Conservation (phyloP, 1,284 basidiomycete genomes). For the Inonotus obliquus region DNA sequence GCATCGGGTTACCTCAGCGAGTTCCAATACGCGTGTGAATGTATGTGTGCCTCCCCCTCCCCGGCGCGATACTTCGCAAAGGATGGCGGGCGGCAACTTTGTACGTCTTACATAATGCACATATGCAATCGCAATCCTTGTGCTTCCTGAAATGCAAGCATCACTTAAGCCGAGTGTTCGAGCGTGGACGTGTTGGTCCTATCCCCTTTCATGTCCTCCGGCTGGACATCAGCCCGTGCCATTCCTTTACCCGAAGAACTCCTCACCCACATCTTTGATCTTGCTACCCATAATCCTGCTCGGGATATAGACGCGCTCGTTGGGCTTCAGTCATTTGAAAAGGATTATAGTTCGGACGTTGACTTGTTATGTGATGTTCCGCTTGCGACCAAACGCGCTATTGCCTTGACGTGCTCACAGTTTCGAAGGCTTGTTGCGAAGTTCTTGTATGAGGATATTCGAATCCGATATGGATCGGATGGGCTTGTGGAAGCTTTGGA, state of each 20-base stretch:
- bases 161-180: background rate
- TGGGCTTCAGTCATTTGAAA: background rate
- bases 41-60: too few relatives aligned
- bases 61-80: too few relatives aligned
- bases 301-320: background rate
- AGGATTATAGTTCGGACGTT: background rate
- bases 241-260: constrained; percentile 7
- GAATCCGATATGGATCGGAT: constrained; percentile 5
- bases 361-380: background rate
- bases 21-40: too few relatives aligned
- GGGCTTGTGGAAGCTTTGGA: background rate
- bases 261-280: constrained; percentile 6
- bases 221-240: background rate
- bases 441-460: constrained; percentile 5
- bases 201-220: background rate
- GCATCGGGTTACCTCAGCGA: too few relatives aligned
- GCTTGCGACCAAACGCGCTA: background rate
- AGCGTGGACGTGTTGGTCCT: background rate
- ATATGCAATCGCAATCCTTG: background rate
- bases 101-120: background rate
- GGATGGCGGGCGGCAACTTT: too few relatives aligned
- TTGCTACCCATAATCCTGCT: constrained; percentile 3
- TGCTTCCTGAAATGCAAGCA: background rate
- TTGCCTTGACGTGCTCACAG: background rate
- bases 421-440: background rate